phyloP scores from a whole-genome alignment of 2,329 filamentous ascomycete species.

The Verticillium isaacii region DNA sequence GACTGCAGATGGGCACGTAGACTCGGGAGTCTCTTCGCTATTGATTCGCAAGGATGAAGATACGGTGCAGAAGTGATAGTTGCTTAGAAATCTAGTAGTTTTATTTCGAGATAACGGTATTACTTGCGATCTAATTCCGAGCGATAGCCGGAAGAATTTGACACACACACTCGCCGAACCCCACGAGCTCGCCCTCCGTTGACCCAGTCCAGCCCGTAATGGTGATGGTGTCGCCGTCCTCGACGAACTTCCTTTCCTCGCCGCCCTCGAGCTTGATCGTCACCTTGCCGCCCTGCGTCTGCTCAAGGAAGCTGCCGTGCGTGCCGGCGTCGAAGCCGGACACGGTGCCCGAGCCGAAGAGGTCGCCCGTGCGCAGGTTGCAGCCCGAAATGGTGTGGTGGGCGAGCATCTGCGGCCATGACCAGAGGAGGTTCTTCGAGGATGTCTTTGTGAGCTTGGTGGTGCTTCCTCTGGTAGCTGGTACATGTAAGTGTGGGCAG shows the following conservation, averaged over 20 bases:
- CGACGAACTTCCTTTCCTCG: constrained; percentile 64
- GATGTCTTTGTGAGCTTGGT: constrained; percentile 35
- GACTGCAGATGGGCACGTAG: background rate
- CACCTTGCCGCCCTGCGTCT: constrained; percentile 63
- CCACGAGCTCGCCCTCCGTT: constrained; percentile 61
- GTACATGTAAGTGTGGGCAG: background rate
- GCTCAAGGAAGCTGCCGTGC: constrained; percentile 67
- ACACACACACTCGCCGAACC: constrained; percentile 73
- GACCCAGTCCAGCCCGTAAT: constrained; percentile 62
- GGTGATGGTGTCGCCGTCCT: constrained; percentile 67
- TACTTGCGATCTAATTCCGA: background rate
- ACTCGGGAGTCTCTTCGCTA: background rate
- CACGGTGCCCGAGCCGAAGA: constrained; percentile 76
- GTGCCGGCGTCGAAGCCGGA: constrained; percentile 57
- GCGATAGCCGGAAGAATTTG: constrained; percentile 32
- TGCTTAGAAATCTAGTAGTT: background rate
- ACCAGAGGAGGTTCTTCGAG: constrained; percentile 60
- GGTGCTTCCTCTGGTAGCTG: constrained; percentile 22
- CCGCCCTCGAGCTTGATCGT: constrained; percentile 57
- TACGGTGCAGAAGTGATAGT: background rate
- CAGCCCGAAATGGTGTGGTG: constrained; percentile 78
- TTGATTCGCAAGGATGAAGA: background rate
- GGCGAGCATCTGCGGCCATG: constrained; percentile 78
- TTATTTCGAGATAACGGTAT: background rate
- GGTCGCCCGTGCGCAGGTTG: constrained; percentile 66